phyloP scores from a whole-genome alignment of 768 basidiomycete species.

The Hysterangium stoloniferum region DNA sequence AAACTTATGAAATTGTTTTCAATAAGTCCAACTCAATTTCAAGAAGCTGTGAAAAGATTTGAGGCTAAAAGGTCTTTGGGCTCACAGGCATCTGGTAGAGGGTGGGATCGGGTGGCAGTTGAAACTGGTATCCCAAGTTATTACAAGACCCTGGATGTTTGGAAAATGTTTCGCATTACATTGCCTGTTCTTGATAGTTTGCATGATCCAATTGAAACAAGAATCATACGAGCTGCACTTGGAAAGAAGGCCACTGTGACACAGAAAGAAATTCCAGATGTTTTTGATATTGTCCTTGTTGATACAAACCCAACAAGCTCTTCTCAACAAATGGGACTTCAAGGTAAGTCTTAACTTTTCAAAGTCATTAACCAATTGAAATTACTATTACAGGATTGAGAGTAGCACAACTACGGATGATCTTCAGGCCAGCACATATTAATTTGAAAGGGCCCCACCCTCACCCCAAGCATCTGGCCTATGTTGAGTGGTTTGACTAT shows the following conservation, averaged over 20 bases:
- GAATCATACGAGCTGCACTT: not conserved
- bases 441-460: not conserved
- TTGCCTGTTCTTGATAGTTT: conserved; percentile 21
- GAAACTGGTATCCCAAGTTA: not conserved
- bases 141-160: not conserved
- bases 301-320: not conserved
- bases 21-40: not conserved
- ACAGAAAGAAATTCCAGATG: not conserved
- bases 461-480: conserved; percentile 16
- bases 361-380: not conserved
- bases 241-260: too few species aligned
- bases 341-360: not conserved
- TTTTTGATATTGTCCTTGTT: not conserved
- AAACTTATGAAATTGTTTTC: not conserved
- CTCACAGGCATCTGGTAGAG: not conserved
- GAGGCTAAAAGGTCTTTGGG: not conserved
- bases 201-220: conserved; percentile 11
- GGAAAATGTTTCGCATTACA: not conserved
- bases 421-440: conserved; percentile 13
- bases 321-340: not conserved
- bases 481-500: conserved; percentile 20
- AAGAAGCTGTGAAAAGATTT: not conserved
- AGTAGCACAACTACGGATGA: conserved; percentile 13
- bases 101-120: not conserved
- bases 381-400: not conserved